A percentile compares a stretch with the other conserved stretches of the same genome.
Conservation (phyloP, 495 filamentous ascomycete species). For the Gamarada debralockiae region DNA sequence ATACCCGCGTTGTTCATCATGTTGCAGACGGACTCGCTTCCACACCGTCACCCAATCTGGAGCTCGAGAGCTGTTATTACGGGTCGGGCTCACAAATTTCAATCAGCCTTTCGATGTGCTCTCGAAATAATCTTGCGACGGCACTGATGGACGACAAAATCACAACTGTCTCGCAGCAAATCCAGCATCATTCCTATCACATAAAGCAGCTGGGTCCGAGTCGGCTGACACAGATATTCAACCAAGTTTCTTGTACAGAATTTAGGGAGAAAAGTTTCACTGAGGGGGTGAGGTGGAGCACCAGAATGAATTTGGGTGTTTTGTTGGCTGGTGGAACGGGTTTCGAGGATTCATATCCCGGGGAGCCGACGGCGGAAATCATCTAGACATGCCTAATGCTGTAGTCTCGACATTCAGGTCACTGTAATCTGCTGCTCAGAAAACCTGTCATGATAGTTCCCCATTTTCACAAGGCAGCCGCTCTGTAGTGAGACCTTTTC, state of each 20-base stretch:
- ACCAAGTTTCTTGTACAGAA: neutral
- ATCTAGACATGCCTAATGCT: too few relatives aligned
- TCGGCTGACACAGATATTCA: constrained; percentile 44
- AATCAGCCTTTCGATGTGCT: constrained; percentile 54
- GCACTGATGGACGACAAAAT: constrained; percentile 49
- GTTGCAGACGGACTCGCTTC: constrained; percentile 1
- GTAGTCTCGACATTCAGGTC: too few relatives aligned
- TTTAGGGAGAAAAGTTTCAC: neutral
- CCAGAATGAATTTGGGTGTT: neutral
- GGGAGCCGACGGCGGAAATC: neutral
- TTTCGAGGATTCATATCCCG: constrained; percentile 1
- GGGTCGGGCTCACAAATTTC: constrained; percentile 58
- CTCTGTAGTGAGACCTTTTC: too few relatives aligned
- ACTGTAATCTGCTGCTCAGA: too few relatives aligned
- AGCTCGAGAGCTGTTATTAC: constrained; percentile 45
- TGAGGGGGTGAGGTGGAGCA: constrained; percentile 3
- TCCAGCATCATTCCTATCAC: constrained; percentile 52
- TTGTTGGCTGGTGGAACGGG: neutral
- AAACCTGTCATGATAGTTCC: too few relatives aligned
- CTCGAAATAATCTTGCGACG: constrained; percentile 59
- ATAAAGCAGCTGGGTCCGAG: constrained; percentile 56
- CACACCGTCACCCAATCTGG: constrained; percentile 24
- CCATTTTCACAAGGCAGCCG: too few relatives aligned
- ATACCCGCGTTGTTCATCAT: constrained; percentile 3
- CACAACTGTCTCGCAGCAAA: constrained; percentile 48